phyloP scores from a whole-genome alignment of 495 filamentous ascomycete genomes.

The Penicillium macrosclerotiorum region DNA sequence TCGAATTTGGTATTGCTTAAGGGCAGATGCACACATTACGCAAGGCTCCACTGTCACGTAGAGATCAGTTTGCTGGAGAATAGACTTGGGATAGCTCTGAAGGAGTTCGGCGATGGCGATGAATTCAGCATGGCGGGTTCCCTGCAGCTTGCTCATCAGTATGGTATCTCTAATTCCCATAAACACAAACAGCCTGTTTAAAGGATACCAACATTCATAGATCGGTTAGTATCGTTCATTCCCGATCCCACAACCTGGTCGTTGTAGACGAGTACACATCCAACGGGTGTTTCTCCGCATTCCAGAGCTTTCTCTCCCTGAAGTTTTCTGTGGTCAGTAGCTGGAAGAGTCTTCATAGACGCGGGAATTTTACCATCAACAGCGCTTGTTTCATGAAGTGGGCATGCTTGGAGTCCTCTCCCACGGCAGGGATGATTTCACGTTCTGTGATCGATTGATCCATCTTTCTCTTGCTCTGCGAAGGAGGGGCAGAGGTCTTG shows the following conservation, averaged over 20 bases:
- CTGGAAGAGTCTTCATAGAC: no score
- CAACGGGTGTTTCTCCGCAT: slow-evolving; percentile 89
- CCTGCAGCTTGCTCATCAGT: slow-evolving; percentile 44
- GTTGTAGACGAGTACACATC: slow-evolving; percentile 84
- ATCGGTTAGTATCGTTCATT: slow-evolving; percentile 95
- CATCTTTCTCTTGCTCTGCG: not conserved
- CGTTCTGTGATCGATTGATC: not conserved
- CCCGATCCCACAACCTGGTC: slow-evolving; percentile 74
- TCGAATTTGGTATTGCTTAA: slow-evolving; percentile 78
- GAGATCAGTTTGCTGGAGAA: slow-evolving; percentile 70
- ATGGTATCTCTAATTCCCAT: not conserved
- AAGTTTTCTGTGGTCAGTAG: slow-evolving; percentile 8
- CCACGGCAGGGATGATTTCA: not conserved
- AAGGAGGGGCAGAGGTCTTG: no score
- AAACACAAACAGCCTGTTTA: not conserved
- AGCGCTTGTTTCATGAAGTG: slow-evolving; percentile 70
- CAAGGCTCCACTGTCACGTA: slow-evolving; percentile 98
- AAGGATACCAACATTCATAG: slow-evolving; percentile 58
- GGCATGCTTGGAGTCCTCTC: slow-evolving; percentile 41
- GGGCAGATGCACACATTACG: slow-evolving; percentile 94
- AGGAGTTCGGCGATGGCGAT: slow-evolving; percentile 72
- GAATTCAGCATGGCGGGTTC: slow-evolving; percentile 93
- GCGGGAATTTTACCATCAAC: slow-evolving; percentile 64
- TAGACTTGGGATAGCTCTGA: slow-evolving; percentile 50
- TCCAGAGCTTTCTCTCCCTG: slow-evolving; percentile 78